Percentiles rank a stretch among this genome's conserved stretches.
phyloP scores from a whole-genome alignment of 768 basidiomycete genomes.

The Botryobasidium botryosum region DNA sequence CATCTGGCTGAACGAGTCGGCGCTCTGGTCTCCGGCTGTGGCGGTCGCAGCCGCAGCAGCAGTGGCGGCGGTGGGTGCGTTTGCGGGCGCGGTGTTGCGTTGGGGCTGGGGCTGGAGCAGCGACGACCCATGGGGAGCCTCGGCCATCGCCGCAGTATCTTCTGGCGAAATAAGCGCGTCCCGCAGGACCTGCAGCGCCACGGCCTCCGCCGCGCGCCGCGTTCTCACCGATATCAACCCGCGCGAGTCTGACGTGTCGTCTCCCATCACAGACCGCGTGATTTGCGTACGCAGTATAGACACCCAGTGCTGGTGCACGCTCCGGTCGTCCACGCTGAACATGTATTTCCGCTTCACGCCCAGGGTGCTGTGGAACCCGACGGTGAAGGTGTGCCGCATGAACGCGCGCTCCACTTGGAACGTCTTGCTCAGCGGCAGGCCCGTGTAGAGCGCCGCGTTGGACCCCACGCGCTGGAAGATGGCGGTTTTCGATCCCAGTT shows the following conservation, averaged over 20 bases:
- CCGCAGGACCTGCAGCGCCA: conserved; percentile 70
- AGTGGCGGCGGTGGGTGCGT: neutral
- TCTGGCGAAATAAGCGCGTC: conserved; percentile 48
- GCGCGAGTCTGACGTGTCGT: conserved; percentile 13
- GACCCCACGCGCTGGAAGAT: conserved; percentile 70
- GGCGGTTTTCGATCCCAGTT: conserved; percentile 67
- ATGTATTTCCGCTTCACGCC: conserved; percentile 73
- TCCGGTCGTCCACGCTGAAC: conserved; percentile 77
- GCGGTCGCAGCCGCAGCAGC: conserved; percentile 43
- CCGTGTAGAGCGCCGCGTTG: conserved; percentile 68
- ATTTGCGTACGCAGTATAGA: conserved; percentile 39
- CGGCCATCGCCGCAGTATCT: conserved; percentile 8
- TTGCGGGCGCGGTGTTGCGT: neutral
- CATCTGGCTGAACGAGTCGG: no score
- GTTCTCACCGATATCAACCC: conserved; percentile 28
- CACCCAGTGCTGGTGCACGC: conserved; percentile 59
- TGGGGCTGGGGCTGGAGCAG: neutral
- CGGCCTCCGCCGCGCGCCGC: conserved; percentile 48
- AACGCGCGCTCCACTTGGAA: conserved; percentile 80
- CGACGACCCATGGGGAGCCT: neutral
- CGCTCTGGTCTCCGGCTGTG: conserved; percentile 42
- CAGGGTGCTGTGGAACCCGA: conserved; percentile 53
- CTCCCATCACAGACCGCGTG: neutral
- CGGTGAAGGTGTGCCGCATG: conserved; percentile 92
- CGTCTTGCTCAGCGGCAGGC: conserved; percentile 60